Evolutionary conservation across 495 filamentous ascomycete species (phyloP), one percentile per base, ranked within the genome.

Genomic region (Neurospora pannonica): DNA sequence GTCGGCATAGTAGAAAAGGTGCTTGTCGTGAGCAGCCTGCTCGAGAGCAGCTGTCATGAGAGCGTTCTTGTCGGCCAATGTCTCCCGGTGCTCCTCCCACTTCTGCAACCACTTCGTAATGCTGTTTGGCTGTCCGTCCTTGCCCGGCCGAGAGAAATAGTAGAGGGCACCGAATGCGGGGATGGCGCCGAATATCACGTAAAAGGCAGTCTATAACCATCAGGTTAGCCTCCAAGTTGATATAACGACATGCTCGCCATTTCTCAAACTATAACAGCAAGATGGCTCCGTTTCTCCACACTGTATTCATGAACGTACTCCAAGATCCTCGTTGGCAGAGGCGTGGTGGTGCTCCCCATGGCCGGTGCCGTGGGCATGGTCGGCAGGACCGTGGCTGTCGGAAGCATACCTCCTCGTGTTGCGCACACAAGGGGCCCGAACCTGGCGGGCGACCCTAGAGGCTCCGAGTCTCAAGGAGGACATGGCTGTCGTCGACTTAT

Each of bases 11-110:
- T 76, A 71, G 71, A 86, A 77, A 34, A 87, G 80, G 74, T 85
- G 83, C 79, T 80, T 84, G 79, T 87, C 85, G 75, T 81, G 81
- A 70, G 84, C 84, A n/a, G 85, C 85, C 79, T 87, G 84, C 76
- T 86, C 79, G 70, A 85, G 69, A 0, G 81, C 72, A 21, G 81
- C 79, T 15, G 84, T 80, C 79, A 81, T 83, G 71, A 83, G 74
- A 39, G 79, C 69, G 78, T 85, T 86, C 77, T 81, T 81, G 13
- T 67, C 28, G 6, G 54, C 54, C 54, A 67, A 34, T 7, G 28
- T 5, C 13, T 67, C 54, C 13, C 7, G 24, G 15, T 67, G 28
- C 70, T 70, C 71, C 79, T 84, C 84, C 81, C 79, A 84, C 74
- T 78, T 76, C 34, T 72, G 62, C 38, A 85, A 69, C 80, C 80